A percentile compares a stretch with the other conserved stretches of the same genome.
These are phyloP conservation scores for Annulohypoxylon bovei DNA, from an alignment of 495 filamentous ascomycete species.

Conservation along the genomic window DNA sequence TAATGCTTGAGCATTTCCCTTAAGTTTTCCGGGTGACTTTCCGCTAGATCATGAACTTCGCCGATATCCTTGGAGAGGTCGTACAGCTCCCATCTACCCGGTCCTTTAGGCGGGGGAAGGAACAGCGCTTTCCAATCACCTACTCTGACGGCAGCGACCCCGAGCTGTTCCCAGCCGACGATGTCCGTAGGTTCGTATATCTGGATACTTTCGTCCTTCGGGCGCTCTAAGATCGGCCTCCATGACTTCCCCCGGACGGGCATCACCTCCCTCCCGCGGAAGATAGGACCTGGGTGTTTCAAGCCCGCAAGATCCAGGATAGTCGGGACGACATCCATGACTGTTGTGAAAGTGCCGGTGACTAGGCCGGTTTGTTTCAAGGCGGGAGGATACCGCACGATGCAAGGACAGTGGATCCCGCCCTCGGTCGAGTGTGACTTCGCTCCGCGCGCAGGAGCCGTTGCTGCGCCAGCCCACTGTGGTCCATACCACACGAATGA, in stretches of 20 bases:
- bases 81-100: slow-evolving; percentile 48
- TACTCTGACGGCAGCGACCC: slow-evolving; percentile 48
- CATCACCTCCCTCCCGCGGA: slow-evolving; percentile 64
- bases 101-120: slow-evolving; percentile 43
- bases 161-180: slow-evolving; percentile 50
- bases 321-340: slow-evolving; percentile 72
- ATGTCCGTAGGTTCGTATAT: slow-evolving; percentile 41
- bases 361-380: slow-evolving; percentile 50
- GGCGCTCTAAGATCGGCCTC: slow-evolving; percentile 39
- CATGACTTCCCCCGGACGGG: slow-evolving; percentile 62
- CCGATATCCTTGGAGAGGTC: slow-evolving; percentile 50
- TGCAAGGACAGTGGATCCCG: slow-evolving; percentile 67
- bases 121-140: slow-evolving; percentile 52
- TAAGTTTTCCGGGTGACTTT: slow-evolving; percentile 38
- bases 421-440: slow-evolving; percentile 72
- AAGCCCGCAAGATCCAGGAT: slow-evolving; percentile 70
- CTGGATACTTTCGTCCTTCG: slow-evolving; percentile 48
- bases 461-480: slow-evolving; percentile 71
- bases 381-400: slow-evolving; percentile 58
- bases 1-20: slow-evolving; percentile 48
- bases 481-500: slow-evolving; percentile 74
- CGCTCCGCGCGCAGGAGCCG: slow-evolving; percentile 68
- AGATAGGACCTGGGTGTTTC: slow-evolving; percentile 63
- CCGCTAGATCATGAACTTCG: slow-evolving; percentile 49
- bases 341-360: slow-evolving; percentile 66